A percentile compares a stretch with the other conserved stretches of the same genome.
Evolutionary conservation across 2,329 filamentous ascomycete genomes (phyloP).

Genomic region (Sordariomycetes sp.): DNA sequence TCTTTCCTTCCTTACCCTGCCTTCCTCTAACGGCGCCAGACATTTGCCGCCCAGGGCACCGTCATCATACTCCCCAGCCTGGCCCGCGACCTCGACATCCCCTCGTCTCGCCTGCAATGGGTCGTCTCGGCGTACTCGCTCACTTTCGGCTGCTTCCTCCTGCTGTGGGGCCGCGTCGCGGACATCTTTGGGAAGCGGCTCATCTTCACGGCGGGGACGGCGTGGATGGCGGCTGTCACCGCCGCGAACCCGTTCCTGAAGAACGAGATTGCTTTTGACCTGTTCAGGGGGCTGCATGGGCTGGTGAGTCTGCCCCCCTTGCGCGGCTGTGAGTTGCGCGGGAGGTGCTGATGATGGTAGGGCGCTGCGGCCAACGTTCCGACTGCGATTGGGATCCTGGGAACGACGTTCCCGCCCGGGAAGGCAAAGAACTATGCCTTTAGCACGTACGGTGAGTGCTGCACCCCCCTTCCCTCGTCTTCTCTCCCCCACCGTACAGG

Average conservation of each 20-base stretch:
- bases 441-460: conserved; percentile 38
- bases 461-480: neutral
- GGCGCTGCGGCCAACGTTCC: conserved; percentile 58
- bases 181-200: conserved; percentile 53
- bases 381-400: conserved; percentile 57
- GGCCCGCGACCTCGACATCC: conserved; percentile 39
- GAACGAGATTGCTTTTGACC: conserved; percentile 54
- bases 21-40: conserved; percentile 19
- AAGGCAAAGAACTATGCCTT: conserved; percentile 62
- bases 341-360: conserved; percentile 5
- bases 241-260: conserved; percentile 49
- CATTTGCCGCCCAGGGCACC: conserved; percentile 41
- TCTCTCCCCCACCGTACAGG: neutral
- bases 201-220: conserved; percentile 51
- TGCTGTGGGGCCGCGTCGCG: conserved; percentile 54
- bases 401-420: conserved; percentile 52
- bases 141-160: conserved; percentile 52
- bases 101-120: conserved; percentile 49
- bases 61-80: conserved; percentile 53
- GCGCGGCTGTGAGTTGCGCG: neutral
- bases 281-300: conserved; percentile 54
- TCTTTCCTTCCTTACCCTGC: neutral
- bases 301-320: conserved; percentile 15
- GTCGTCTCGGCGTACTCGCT: conserved; percentile 53
- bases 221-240: conserved; percentile 46